phyloP scores from a whole-genome alignment of 2,329 filamentous ascomycete species.

The Arachnomyces sp. region DNA sequence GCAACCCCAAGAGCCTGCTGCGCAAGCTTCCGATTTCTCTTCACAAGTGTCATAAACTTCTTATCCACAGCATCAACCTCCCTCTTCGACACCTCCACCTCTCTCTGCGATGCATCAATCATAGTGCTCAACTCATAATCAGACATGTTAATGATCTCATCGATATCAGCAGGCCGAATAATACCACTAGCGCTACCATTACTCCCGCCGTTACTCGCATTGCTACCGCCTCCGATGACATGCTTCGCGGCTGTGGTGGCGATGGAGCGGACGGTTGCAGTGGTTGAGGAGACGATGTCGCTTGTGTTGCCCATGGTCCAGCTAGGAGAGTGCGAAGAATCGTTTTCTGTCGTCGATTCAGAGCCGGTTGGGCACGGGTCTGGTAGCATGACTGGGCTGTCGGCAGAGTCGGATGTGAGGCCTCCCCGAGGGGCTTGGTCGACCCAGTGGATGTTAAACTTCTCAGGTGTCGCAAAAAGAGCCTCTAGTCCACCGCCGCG shows the following conservation, averaged over 20 bases:
- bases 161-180: conserved; percentile 22
- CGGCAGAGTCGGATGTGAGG: conserved; percentile 19
- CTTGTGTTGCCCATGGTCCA: conserved; percentile 30
- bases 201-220: conserved; percentile 24
- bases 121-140: conserved; percentile 33
- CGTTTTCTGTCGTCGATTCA: conserved; percentile 29
- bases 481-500: conserved; percentile 37
- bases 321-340: conserved; percentile 29
- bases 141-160: conserved; percentile 36
- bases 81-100: conserved; percentile 63
- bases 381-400: conserved; percentile 9
- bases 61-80: conserved; percentile 51
- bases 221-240: conserved; percentile 24
- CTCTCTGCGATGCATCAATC: conserved; percentile 41
- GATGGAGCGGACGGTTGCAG: conserved; percentile 27
- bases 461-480: conserved; percentile 36
- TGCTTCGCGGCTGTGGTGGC: conserved; percentile 30
- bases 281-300: conserved; percentile 27
- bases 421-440: conserved; percentile 25
- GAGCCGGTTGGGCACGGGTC: conserved; percentile 16
- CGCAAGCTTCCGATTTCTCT: conserved; percentile 36
- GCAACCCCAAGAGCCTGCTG: conserved; percentile 30
- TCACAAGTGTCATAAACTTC: conserved; percentile 32
- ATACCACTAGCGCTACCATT: too few species aligned
- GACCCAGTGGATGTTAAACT: conserved; percentile 39